Percentiles rank a stretch among this genome's conserved stretches.
These are phyloP conservation scores for Logfia minima DNA, from an alignment of 129 eudicot species.

Conservation along the genomic window DNA sequence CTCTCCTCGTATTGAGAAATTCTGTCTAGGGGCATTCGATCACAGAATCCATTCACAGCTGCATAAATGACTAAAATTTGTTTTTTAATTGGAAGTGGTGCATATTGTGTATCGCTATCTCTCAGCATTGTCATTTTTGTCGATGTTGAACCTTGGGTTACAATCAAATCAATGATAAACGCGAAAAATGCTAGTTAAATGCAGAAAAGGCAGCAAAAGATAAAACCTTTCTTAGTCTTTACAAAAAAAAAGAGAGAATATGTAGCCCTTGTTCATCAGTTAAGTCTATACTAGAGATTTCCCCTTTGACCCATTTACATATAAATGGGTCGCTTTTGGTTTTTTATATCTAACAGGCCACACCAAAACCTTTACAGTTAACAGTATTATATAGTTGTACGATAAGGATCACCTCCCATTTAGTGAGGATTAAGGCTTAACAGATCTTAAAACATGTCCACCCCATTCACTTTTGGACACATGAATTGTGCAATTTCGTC, in stretches of 20 bases:
- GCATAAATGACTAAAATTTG: conserved; percentile 23
- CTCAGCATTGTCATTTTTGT: conserved; percentile 45
- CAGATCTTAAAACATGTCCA: too few species aligned
- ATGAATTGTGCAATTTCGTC: not conserved
- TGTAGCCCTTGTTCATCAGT: not conserved
- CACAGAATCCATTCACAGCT: conserved; percentile 19
- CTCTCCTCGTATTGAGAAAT: not conserved
- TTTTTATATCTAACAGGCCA: too few species aligned
- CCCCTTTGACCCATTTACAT: not conserved
- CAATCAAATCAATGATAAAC: not conserved
- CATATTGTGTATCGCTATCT: conserved; percentile 18
- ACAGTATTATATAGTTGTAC: not conserved
- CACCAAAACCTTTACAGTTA: too few species aligned
- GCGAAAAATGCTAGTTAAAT: not conserved
- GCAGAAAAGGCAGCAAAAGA: not conserved
- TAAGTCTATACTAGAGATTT: not conserved
- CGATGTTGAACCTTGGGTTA: conserved; percentile 41
- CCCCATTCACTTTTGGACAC: too few species aligned
- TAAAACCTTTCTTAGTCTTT: not conserved
- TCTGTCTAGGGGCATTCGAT: conserved; percentile 6
- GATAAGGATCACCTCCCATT: too few species aligned
- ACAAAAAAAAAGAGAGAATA: not conserved
- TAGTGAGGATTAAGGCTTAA: too few species aligned
- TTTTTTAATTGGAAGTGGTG: not conserved
- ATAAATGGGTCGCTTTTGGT: not conserved